Percentiles rank a stretch among this genome's conserved stretches.
Conservation (phyloP, 2,329 filamentous ascomycete species). For the Allantophomopsis cytisporea region DNA sequence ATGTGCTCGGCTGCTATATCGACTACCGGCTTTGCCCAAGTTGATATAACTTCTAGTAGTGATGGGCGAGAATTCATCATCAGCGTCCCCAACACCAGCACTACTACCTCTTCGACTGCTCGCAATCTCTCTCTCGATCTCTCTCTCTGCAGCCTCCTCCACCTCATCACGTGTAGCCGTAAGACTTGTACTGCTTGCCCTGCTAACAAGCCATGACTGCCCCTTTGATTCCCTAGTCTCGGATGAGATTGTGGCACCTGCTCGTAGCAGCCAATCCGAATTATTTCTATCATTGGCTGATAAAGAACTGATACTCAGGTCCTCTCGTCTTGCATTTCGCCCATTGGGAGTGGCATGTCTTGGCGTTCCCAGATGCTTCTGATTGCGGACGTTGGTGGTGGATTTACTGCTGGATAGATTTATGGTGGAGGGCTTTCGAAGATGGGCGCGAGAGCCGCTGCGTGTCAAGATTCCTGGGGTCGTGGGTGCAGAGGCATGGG, state of each 20-base stretch:
- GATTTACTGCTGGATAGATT: slow-evolving; percentile 47
- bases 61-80: slow-evolving; percentile 20
- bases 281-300: slow-evolving; percentile 26
- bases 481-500: slow-evolving; percentile 48
- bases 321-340: slow-evolving; percentile 9
- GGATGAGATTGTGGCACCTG: slow-evolving; percentile 46
- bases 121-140: slow-evolving; percentile 34
- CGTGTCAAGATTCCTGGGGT: slow-evolving; percentile 49
- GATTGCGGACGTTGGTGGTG: slow-evolving; percentile 22
- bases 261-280: slow-evolving; percentile 51
- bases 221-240: slow-evolving; percentile 55
- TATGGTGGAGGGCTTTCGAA: slow-evolving; percentile 18
- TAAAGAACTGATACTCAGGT: slow-evolving; percentile 13
- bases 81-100: slow-evolving; percentile 14
- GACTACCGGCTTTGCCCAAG: slow-evolving; percentile 29
- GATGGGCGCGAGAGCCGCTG: slow-evolving; percentile 35
- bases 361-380: slow-evolving; percentile 10
- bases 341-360: slow-evolving; percentile 11
- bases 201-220: slow-evolving; percentile 53
- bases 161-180: slow-evolving; percentile 36
- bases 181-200: slow-evolving; percentile 50
- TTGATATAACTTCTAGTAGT: slow-evolving; percentile 20
- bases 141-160: slow-evolving; percentile 35
- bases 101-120: slow-evolving; percentile 16
- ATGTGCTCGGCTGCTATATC: slow-evolving; percentile 27